Percentiles rank a stretch among this genome's conserved stretches.
phyloP scores from a whole-genome alignment of 202 grass and related monocot genomes.

The Hordeum pubiflorum region DNA sequence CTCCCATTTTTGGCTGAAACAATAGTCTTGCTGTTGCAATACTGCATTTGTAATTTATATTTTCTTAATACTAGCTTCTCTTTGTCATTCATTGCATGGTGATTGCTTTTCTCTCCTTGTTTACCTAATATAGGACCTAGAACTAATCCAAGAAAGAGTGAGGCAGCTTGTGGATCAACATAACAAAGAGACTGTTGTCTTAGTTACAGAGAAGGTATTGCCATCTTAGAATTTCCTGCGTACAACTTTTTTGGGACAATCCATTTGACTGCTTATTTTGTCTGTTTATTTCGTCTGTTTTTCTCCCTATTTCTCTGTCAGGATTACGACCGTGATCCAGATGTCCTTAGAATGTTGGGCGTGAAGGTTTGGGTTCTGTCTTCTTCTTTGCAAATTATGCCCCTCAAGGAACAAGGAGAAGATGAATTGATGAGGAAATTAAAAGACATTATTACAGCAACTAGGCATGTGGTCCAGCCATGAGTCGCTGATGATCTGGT shows the following conservation, averaged over 20 bases:
- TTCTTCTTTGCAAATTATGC: slow-evolving; percentile 64
- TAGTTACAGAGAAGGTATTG: slow-evolving; percentile 83
- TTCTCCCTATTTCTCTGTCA: slow-evolving; percentile 21
- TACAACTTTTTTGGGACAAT: neutral
- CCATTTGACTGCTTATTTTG: neutral
- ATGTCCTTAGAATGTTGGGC: slow-evolving; percentile 36
- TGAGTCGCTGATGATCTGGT: neutral
- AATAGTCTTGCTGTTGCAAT: neutral
- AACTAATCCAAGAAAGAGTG: slow-evolving; percentile 43
- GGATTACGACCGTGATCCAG: slow-evolving; percentile 89
- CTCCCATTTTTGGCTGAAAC: slow-evolving; percentile 1
- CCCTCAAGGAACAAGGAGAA: slow-evolving; percentile 22
- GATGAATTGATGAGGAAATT: slow-evolving; percentile 43
- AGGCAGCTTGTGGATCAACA: slow-evolving; percentile 35
- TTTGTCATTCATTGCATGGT: slow-evolving; percentile 13
- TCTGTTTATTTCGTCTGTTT: neutral
- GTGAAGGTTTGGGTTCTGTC: slow-evolving; percentile 56
- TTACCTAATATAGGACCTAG: slow-evolving; percentile 50
- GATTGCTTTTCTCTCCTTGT: neutral
- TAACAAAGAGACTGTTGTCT: slow-evolving; percentile 32
- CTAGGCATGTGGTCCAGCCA: neutral
- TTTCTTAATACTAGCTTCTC: slow-evolving; percentile 1
- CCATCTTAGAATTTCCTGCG: neutral
- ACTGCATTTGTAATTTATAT: neutral
- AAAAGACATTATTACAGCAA: slow-evolving; percentile 36